Evolutionary conservation across 345 rosid genomes (phyloP).

Genomic region (Eucalyptus sideroxylon): DNA sequence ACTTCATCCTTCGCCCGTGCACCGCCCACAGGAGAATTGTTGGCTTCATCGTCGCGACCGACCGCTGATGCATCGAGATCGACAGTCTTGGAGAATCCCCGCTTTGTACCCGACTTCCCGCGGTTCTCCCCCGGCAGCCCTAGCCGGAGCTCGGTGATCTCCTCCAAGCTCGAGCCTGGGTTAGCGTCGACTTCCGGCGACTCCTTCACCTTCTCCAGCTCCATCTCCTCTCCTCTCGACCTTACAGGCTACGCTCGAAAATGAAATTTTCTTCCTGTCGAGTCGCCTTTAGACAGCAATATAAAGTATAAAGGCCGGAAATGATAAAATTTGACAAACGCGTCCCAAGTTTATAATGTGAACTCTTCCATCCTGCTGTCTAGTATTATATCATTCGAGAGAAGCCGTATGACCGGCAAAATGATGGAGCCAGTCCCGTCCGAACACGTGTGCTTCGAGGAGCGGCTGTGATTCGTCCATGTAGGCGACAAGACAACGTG

Average conservation of each 20-base stretch:
- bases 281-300: not conserved
- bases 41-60: not conserved
- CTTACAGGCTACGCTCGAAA: not conserved
- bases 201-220: not conserved
- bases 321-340: not conserved
- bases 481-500: not conserved
- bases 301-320: not conserved
- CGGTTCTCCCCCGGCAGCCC: constrained; percentile 41
- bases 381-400: not conserved
- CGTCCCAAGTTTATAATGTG: not conserved
- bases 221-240: not conserved
- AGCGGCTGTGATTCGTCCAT: constrained; percentile 33
- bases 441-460: constrained; percentile 15
- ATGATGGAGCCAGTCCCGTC: not conserved
- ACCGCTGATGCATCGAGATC: not conserved
- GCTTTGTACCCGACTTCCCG: constrained; percentile 26
- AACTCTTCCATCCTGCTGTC: not conserved
- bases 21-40: not conserved
- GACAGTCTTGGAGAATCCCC: constrained; percentile 10
- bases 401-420: not conserved
- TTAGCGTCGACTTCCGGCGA: constrained; percentile 9
- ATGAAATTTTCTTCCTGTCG: not conserved
- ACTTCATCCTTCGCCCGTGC: not conserved
- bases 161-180: constrained; percentile 19
- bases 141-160: constrained; percentile 38